Evolutionary conservation across 2,329 filamentous ascomycete species (phyloP).

Genomic region (Ampelomyces quisqualis): DNA sequence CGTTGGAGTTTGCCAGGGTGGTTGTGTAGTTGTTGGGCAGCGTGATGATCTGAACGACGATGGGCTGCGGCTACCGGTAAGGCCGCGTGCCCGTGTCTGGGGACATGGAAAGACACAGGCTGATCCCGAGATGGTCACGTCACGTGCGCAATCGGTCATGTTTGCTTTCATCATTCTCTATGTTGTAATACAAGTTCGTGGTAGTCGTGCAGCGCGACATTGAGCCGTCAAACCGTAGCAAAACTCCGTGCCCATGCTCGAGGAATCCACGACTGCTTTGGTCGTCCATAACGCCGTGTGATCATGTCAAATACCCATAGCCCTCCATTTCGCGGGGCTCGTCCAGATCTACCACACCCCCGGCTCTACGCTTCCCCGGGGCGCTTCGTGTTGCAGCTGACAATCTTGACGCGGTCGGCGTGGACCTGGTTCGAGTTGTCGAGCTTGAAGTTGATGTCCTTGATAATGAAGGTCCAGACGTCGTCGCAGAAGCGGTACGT

Average conservation of each 20-base stretch:
- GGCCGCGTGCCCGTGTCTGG: too few relatives aligned
- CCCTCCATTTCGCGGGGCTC: not conserved
- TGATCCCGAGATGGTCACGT: too few relatives aligned
- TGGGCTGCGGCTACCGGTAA: too few relatives aligned
- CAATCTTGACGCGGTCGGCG: slow-evolving; percentile 96
- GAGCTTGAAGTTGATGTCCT: slow-evolving; percentile 98
- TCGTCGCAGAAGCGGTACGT: slow-evolving; percentile 99
- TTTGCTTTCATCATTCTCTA: too few relatives aligned
- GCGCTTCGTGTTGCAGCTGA: slow-evolving; percentile 92
- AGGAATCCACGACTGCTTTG: slow-evolving; percentile 18
- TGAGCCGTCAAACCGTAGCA: too few relatives aligned
- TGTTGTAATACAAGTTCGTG: too few relatives aligned
- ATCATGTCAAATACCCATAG: too few relatives aligned
- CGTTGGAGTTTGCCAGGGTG: not conserved
- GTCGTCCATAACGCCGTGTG: slow-evolving; percentile 20
- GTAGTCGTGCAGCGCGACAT: too few relatives aligned
- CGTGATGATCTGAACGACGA: too few relatives aligned
- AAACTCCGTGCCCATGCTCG: slow-evolving; percentile 23
- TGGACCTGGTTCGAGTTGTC: slow-evolving; percentile 74
- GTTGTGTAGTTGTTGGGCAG: not conserved
- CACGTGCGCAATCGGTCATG: too few relatives aligned
- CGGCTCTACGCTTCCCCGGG: slow-evolving; percentile 56
- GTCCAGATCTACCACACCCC: not conserved
- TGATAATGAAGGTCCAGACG: slow-evolving; percentile 99
- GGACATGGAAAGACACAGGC: too few relatives aligned